These are phyloP conservation scores for Phaeosphaeria sp. DNA, from an alignment of 2,329 filamentous ascomycete genomes.

Conservation along the genomic window DNA sequence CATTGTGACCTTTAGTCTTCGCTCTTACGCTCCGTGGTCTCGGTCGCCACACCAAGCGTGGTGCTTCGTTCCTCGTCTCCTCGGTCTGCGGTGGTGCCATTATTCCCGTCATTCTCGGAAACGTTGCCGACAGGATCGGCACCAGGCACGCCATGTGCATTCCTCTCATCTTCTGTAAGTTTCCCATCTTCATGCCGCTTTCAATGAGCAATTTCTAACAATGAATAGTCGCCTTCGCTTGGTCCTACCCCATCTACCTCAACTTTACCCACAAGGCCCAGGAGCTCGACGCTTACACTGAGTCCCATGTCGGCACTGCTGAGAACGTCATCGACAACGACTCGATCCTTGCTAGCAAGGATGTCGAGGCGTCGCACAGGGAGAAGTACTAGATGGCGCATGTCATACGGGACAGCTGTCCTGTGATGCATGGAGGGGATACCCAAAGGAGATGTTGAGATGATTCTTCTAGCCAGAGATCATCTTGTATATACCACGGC, in stretches of 20 bases:
- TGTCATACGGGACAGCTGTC: too few relatives aligned
- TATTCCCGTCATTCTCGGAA: conserved; percentile 44
- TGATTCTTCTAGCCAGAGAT: neutral
- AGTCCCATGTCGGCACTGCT: conserved; percentile 37
- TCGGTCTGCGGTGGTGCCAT: conserved; percentile 47
- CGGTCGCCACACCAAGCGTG: conserved; percentile 49
- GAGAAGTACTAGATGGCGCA: conserved; percentile 14
- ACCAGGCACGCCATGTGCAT: conserved; percentile 46
- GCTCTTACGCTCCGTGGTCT: conserved; percentile 40
- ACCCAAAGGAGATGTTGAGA: neutral
- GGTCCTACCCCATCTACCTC: conserved; percentile 46
- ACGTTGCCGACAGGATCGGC: conserved; percentile 42
- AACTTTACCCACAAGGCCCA: conserved; percentile 39
- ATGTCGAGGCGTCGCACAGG: conserved; percentile 27
- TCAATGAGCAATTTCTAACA: conserved; percentile 8
- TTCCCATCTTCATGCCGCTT: conserved; percentile 17
- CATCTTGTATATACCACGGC: conserved; percentile 4
- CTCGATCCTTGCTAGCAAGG: conserved; percentile 32
- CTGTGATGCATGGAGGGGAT: neutral
- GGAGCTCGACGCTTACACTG: conserved; percentile 45
- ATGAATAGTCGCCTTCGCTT: conserved; percentile 31
- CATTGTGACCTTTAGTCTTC: neutral
- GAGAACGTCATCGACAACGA: conserved; percentile 32
- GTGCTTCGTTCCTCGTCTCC: conserved; percentile 46
- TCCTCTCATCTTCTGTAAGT: conserved; percentile 38